Evolutionary conservation across 2,329 filamentous ascomycete species (phyloP).

Genomic region (Mycogone perniciosa): DNA sequence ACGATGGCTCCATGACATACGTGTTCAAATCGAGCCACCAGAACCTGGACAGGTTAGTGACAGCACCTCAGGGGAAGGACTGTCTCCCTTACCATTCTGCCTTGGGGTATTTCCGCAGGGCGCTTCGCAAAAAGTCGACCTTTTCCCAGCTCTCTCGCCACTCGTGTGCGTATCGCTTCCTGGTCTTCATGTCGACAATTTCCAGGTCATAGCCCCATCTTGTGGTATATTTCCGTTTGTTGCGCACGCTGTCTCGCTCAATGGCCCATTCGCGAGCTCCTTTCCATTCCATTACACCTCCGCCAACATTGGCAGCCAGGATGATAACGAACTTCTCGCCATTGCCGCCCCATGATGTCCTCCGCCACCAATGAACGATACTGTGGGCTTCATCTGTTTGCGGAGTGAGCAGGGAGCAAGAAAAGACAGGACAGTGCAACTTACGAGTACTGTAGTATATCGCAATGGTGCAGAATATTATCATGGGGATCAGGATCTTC

Average conservation of each 20-base stretch:
- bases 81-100: slow-evolving; percentile 76
- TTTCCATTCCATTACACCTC: slow-evolving; percentile 99
- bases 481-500: slow-evolving; percentile 51
- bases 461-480: slow-evolving; percentile 55
- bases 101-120: slow-evolving; percentile 87
- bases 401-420: neutral
- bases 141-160: slow-evolving; percentile 99
- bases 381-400: slow-evolving; percentile 29
- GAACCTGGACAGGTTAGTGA: slow-evolving; percentile 62
- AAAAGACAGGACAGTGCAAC: slow-evolving; percentile 30
- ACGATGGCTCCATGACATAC: slow-evolving; percentile 92
- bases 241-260: slow-evolving; percentile 89
- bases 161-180: slow-evolving; percentile 97
- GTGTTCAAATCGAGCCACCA: slow-evolving; percentile 99
- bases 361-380: slow-evolving; percentile 58
- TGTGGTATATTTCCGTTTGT: slow-evolving; percentile 83
- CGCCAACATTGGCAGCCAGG: slow-evolving; percentile 85
- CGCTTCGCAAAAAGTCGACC: slow-evolving; percentile 84
- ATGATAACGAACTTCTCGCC: slow-evolving; percentile 92
- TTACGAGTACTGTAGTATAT: slow-evolving; percentile 69
- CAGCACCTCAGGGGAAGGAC: slow-evolving; percentile 27
- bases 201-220: slow-evolving; percentile 94
- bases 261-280: slow-evolving; percentile 96
- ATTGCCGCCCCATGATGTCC: slow-evolving; percentile 67
- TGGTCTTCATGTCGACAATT: slow-evolving; percentile 96